Evolutionary conservation across 441 rosid genomes (phyloP), one percentile per base, ranked within the genome.

Genomic region (Croton setiger): DNA sequence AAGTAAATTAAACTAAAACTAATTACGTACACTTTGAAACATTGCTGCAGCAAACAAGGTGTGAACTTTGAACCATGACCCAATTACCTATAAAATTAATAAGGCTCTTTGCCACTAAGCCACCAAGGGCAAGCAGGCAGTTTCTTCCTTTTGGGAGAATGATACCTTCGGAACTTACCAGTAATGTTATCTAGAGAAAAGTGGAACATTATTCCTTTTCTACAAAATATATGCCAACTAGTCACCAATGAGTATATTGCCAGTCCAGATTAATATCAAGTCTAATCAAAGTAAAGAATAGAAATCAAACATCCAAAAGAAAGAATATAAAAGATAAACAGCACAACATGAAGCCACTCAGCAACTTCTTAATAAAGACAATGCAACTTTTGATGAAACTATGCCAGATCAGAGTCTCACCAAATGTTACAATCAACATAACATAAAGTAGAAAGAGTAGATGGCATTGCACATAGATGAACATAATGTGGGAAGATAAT

Each of bases 221-320:
- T n/a, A 20, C 20, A 41, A 55, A 33, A 17, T 23, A 70, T 33
- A 15, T 53, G 35, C 63, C 60, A 70, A 56, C 18, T 18, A 35
- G 65, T 33, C n/a, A 36, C 48, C 10, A 59, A 44, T 7, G 31
- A 58, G 31, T 45, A 44, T 10, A 31, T 27, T 31, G 27, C 4
- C 54, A 31, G 67, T 60, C 45, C 64, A 33, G 21, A 60, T 7
- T 14, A 37, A 48, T 4, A 31, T 9, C 11, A 49, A 36, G 64
- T 37, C 35, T 15, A 6, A 18, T 27, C n/a, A 47, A n/a, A 21
- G 37, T 35, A 60, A 31, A 15, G 8, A 47, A 12, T 47, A 65
- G 14, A 51, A 58, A 4, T 7, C 53, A 9, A 45, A 6, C 44
- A 31, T n/a, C 55, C 33, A 64, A 64, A n/a, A 59, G 23, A 64